A percentile compares a stretch with the other conserved stretches of the same genome.
These are phyloP conservation scores for Puya raimondii DNA, from an alignment of 176 grass and related monocot species.

Conservation along the genomic window DNA sequence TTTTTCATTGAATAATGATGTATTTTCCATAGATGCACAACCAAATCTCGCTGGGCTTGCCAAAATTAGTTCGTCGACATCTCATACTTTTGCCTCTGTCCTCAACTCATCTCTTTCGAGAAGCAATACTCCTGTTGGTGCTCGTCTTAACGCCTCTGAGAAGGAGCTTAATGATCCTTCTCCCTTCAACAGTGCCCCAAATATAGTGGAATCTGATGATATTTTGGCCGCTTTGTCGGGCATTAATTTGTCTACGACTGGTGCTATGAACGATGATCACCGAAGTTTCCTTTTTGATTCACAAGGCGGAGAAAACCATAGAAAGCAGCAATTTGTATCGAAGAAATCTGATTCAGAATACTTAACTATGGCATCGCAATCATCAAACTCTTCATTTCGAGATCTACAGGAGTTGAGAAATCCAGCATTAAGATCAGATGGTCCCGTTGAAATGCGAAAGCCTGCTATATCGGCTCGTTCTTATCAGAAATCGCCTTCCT, in stretches of 20 bases:
- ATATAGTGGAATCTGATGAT: slow-evolving; percentile 59
- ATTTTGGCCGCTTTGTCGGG: slow-evolving; percentile 71
- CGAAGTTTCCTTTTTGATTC: slow-evolving; percentile 40
- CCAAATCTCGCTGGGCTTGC: slow-evolving; percentile 25
- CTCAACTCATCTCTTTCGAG: slow-evolving; percentile 54
- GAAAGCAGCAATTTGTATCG: slow-evolving; percentile 36
- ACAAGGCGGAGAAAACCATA: slow-evolving; percentile 32
- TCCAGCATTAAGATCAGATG: slow-evolving; percentile 26
- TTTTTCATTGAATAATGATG: slow-evolving; percentile 37
- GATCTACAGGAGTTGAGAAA: slow-evolving; percentile 42
- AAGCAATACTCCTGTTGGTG: slow-evolving; percentile 57
- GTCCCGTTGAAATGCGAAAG: slow-evolving; percentile 34
- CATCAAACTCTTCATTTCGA: slow-evolving; percentile 46
- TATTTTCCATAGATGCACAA: slow-evolving; percentile 25
- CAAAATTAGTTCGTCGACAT: slow-evolving; percentile 32
- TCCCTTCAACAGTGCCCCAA: slow-evolving; percentile 48
- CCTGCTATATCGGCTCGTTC: slow-evolving; percentile 26
- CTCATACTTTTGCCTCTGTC: slow-evolving; percentile 65
- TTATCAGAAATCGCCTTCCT: slow-evolving; percentile 56
- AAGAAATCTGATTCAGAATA: slow-evolving; percentile 44
- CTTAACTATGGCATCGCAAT: slow-evolving; percentile 35
- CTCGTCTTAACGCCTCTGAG: slow-evolving; percentile 42
- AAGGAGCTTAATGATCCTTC: slow-evolving; percentile 40
- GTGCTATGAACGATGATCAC: slow-evolving; percentile 25
- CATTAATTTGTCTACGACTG: slow-evolving; percentile 57